Base-by-base conservation (phyloP, 2,329 filamentous ascomycete genomes). In the Lachnellula occidentalis region DNA sequence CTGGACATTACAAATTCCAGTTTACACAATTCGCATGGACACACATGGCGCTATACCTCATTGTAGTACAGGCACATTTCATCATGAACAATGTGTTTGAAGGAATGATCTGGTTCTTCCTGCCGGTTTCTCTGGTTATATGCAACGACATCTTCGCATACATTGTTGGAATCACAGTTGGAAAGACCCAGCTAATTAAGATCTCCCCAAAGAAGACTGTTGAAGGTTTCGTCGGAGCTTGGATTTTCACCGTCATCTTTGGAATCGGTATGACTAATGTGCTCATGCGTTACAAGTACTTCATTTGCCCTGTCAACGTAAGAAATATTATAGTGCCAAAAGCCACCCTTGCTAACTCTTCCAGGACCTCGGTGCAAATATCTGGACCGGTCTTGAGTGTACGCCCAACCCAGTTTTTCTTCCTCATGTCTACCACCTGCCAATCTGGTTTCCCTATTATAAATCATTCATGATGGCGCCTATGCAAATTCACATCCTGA, bases 1-100 rank as follows among this genome's bases (percentile, higher is more conserved):
- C 95, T 63, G 92, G 92, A 42, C 89, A 97, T 74, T 96, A 97
- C 78, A 90, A 87, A 71, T 97, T 99, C 75, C 94, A 99, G 73
- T 99, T 99, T 74, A 96, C 92, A 59, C 94, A 99, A 73, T 99
- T 97, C 68, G 94, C 92, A 51, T 99, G 94, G 94, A 97, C 94
- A 14, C 94, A 99, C 72, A 97, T 99, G 92, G 94, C 95, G 5
- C 82, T 99, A 19, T 97, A 95, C 77, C 79, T 99, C 67, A 96
- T 99, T 66, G 92, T 97, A 39, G 92, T 96, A 5, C 92, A 99
- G 73, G 92, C 94, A 14, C 94, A 99, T 72, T 99, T 99, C 72
- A 90, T 97, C 75, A 97, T 99, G 90, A 99, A 99, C 80, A 99
- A 99, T 73, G 88, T 99, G 62, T 95, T 99, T 66, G 94, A 99